Evolutionary conservation across 1,139 yeast species (phyloP), one percentile per base, ranked within the genome.

Genomic region (Candida albicans): DNA sequence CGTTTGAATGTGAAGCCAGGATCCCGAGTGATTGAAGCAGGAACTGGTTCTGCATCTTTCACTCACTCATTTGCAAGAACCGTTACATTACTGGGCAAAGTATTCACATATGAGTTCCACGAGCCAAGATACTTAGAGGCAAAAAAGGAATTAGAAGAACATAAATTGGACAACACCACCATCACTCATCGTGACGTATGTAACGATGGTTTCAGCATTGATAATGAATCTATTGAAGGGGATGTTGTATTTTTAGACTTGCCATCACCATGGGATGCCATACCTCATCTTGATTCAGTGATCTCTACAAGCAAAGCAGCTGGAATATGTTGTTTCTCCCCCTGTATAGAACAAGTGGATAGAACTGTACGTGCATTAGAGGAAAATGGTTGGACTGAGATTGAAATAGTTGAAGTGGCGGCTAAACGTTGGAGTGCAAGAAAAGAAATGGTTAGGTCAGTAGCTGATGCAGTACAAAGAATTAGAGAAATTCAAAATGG

Each of bases 181-280:
- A 78, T 88, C 38, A 90, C 95, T 4, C 97, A 90, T 61, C 74
- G 99, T 53, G 98, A 95, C 64, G 99, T 95, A 12, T 93, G 99
- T 63, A 75, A 79, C 45, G 80, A 83, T 51, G 99, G 99, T 1
- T 95, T 95, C 61, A 76, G 70, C 29, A 69, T 88, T 13, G 68
- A 63, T 2, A 43, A 49, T 11, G 51, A 67, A 5, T 59, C 62
- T 1, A 56, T 84, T 8, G 63, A 75, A 32, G 95, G 88, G 0
- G 83, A 84, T 44, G 83, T 84, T 2, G 81, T 93, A 0, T 95
- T 95, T 57, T 74, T 95, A 52, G 99, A 95, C 61, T 75, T 95
- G 41, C 99, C 99, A 1, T 84, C 96, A 5, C 99, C 99, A 3
- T 93, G 99, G 98, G 82, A 82, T 25, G 99, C 99, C 9, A 85